Evolutionary conservation across 2,329 filamentous ascomycete genomes (phyloP), one percentile per base, ranked within the genome.

Genomic region (Keithomyces neogunnii): DNA sequence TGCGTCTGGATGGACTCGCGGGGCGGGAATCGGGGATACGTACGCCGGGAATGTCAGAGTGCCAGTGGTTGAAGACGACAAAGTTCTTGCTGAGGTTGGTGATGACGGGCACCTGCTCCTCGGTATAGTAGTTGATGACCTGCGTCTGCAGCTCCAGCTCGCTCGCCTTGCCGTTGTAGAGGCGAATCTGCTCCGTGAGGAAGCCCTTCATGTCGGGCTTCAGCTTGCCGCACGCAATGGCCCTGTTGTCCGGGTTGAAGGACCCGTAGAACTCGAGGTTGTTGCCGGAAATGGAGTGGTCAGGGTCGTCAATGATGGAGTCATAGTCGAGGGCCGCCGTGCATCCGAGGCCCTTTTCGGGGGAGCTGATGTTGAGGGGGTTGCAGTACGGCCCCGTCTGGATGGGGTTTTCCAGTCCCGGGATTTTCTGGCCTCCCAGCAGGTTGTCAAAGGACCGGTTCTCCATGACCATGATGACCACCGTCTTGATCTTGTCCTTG

Each of bases 381-480:
- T 72, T 72, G 63, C 70, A 72, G 60, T 59, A 72, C 4, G 68
- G 68, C 0, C 69, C 69, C 43, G 63, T 70, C 54, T 71, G 67
- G 56, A 69, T 63, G 6, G 69, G 67, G 56, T 73, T 73, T 42
- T 72, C 67, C 2, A 73, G 55, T 30, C 69, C 69, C 11, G 58
- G 52, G 13, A 63, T 55, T 11, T 56, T 69, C 60, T 71, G 67
- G 7, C 69, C 71, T 51, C 71, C 71, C 4, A 73, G 59, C 6
- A 73, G 53, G 58, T 72, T 73, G 57, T 73, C 71, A 29, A 73
- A 59, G 0, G 71, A 73, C 49, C 70, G 70, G 57, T 73, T 73
- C 57, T 73, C 71, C 65, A 72, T 66, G 8, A 74, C 71, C 19
- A 76, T 61, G 30, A 75, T 68, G 45, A 76, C 72, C 5, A 74